Percentiles rank a stretch among this genome's conserved stretches.
phyloP scores from a whole-genome alignment of 1,284 basidiomycete genomes.

The Exsudoporus floridanus region DNA sequence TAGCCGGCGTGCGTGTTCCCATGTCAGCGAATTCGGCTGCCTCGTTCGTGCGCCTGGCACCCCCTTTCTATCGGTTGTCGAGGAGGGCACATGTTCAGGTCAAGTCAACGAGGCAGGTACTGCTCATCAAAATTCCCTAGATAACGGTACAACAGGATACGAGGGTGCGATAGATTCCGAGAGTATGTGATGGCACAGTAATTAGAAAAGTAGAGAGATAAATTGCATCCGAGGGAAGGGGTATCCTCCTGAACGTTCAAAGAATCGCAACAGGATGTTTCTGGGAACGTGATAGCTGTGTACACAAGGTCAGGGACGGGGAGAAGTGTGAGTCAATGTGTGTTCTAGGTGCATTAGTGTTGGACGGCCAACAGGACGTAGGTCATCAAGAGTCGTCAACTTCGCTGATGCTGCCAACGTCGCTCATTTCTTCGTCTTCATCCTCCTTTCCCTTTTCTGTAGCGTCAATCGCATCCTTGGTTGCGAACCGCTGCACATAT shows the following conservation, averaged over 20 bases:
- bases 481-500: conserved; percentile 84
- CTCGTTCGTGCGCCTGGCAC: not conserved
- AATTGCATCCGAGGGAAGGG: conserved; percentile 19
- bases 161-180: conserved; percentile 24
- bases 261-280: conserved; percentile 16
- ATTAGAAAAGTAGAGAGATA: conserved; percentile 21
- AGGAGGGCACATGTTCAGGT: conserved; percentile 3
- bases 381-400: conserved; percentile 30
- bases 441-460: conserved; percentile 60
- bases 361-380: not conserved
- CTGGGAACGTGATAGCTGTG: conserved; percentile 12
- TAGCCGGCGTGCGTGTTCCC: conserved; percentile 14
- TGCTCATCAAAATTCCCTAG: conserved; percentile 23
- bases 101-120: conserved; percentile 9
- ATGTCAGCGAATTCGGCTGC: not conserved
- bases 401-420: conserved; percentile 84
- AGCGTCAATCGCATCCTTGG: conserved; percentile 76
- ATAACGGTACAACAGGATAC: conserved; percentile 34
- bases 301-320: conserved; percentile 6
- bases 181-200: conserved; percentile 20
- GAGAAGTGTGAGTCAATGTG: conserved; percentile 9
- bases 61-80: conserved; percentile 7
- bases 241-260: conserved; percentile 30
- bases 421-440: conserved; percentile 90
- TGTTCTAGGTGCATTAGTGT: conserved; percentile 9